Evolutionary conservation across 305 asterid species (phyloP), one percentile per base, ranked within the genome.

Genomic region (Solanum hybrid): DNA sequence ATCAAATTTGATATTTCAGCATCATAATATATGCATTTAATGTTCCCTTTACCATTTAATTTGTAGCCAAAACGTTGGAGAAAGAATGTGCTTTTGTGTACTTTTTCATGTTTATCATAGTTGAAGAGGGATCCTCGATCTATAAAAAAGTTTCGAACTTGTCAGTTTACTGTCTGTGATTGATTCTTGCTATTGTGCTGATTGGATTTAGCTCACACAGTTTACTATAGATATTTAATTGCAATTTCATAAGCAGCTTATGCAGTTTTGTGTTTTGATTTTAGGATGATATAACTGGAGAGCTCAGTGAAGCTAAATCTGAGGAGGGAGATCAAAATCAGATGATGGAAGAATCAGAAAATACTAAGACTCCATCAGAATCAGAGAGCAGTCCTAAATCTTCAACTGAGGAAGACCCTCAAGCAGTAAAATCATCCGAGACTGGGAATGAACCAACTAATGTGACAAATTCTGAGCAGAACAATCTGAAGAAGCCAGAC

Each of bases 401-500:
- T 12, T 71, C 71, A 31, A 92, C 88, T 11, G 92, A 89, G 10
- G 95, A 95, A 79, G 96, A 92, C n/a, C 83, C 85, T 89, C 78
- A 73, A 16, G 83, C 90, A 11, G 88, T 78, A 37, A 89, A 92
- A 85, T 84, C 90, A 73, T 87, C 89, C 3, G 89, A 90, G 90
- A 39, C 84, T 13, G 96, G 90, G 87, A 90, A 71, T 61, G 94
- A 90, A 73, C 92, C 90, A 89, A 75, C 42, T 5, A 46, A 82
- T 42, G 94, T 90, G 39, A 80, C 91, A 6, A 89, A 78, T 46
- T 89, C 91, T 28, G 88, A 93, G 78, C 94, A 91, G 75, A 93
- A 92, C 36, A 42, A 89, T 75, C 94, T 94, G 86, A 97, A 96
- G 91, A 97, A 94, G 92, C 98, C 99, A 0, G 98, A 97, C 93